Evolutionary conservation across 495 filamentous ascomycete genomes (phyloP), one percentile per base, ranked within the genome.

Genomic region (Glarea lozoyensis): DNA sequence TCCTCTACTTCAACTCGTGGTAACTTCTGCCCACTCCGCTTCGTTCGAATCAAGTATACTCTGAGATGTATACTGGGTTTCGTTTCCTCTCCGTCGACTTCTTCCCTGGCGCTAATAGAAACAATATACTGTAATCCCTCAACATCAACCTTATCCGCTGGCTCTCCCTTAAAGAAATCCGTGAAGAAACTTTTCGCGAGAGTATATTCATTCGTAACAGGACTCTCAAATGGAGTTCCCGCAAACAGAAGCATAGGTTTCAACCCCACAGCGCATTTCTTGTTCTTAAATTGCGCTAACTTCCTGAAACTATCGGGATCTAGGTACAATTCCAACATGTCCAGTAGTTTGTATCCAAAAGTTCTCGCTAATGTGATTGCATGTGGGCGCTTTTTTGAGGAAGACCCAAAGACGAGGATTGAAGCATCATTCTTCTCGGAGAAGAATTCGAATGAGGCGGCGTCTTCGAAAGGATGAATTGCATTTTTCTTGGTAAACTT

Each of bases 401-500:
- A 79, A 58, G 75, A 81, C 19, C 78, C 86, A 54, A 92, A 90
- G 41, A 90, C 75, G 10, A 88, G 67, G 16, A 92, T 60, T 4
- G 80, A 80, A 52, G 85, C 78, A 64, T 98, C 92, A 60, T 98
- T 98, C 70, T 97, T 98, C 55, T 86, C 78, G 48, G 80, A 81
- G 67, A 97, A 84, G 69, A 98, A 97, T 59, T 93, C 85, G 18
- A 98, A 71, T 15, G 81, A 85, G 12, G 83, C 70, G 40, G 82
- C 64, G 59, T 89, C 90, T 64, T 95, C 93, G 64, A 97, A 98
- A 2, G 92, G 92, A 58, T 88, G 90, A 50, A 94, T 79, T 42
- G 75, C 68, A 60, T 98, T 98, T 67, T 94, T 95, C 72, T 96
- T 97, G 62, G 75, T 83, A 70, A 98, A 94, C 42, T 87, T 86